phyloP scores from a whole-genome alignment of 2,329 filamentous ascomycete species.

The Chrysosphaeria jannelii region DNA sequence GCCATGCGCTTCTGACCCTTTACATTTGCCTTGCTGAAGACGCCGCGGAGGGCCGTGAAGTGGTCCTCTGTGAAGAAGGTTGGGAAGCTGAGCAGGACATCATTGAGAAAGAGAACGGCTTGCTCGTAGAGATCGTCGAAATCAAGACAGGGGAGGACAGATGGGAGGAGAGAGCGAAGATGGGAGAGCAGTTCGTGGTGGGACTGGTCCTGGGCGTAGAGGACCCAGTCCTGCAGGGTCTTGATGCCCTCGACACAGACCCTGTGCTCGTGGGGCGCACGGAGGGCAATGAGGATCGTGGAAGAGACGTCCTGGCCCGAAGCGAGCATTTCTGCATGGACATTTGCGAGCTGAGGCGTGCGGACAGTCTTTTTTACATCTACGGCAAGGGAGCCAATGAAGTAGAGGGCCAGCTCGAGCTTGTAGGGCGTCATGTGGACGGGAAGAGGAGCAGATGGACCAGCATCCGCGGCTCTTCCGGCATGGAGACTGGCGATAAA shows the following conservation, averaged over 20 bases:
- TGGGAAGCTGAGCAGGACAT: conserved; percentile 32
- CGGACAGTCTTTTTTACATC: conserved; percentile 36
- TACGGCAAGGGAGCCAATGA: conserved; percentile 30
- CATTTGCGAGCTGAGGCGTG: conserved; percentile 22
- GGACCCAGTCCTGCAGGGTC: conserved; percentile 41
- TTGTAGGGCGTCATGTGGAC: too few relatives aligned
- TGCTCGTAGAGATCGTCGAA: conserved; percentile 25
- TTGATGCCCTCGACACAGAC: conserved; percentile 23
- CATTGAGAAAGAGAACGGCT: conserved; percentile 31
- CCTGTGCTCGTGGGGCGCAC: conserved; percentile 4
- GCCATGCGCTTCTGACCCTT: conserved; percentile 27
- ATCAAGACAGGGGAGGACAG: conserved; percentile 28
- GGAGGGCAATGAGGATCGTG: conserved; percentile 12
- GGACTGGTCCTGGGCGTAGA: conserved; percentile 37
- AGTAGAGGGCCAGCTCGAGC: conserved; percentile 36
- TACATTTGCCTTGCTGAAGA: conserved; percentile 27
- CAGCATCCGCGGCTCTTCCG: too few relatives aligned
- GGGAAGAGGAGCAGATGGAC: too few relatives aligned
- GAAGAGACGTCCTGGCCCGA: conserved; percentile 19
- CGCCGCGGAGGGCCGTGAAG: conserved; percentile 21
- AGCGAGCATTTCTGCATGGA: conserved; percentile 18
- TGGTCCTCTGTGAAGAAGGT: conserved; percentile 28
- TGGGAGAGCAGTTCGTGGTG: conserved; percentile 19
- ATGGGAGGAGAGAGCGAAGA: conserved; percentile 24
- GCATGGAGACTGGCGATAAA: conserved; percentile 26